Conservation (phyloP, 371 early-diverging fungal species). For the Haplosporangium sp. region DNA sequence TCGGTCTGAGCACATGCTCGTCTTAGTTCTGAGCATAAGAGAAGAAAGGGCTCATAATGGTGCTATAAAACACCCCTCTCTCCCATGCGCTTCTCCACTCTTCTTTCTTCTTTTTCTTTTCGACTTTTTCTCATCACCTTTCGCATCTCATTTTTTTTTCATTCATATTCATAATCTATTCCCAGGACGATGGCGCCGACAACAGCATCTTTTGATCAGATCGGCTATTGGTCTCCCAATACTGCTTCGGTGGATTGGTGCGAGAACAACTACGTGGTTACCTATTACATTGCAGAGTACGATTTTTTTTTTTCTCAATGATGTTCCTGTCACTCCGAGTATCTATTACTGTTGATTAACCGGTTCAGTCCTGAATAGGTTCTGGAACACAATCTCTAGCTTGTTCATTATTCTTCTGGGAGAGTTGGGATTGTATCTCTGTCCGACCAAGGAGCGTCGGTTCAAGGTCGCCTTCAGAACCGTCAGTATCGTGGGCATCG, state of each 20-base stretch:
- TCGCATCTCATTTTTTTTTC: background rate
- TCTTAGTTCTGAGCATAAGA: background rate
- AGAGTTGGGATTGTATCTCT: slow-evolving; percentile 41
- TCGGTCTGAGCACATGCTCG: slow-evolving; percentile 10
- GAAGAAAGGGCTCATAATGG: background rate
- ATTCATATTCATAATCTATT: background rate
- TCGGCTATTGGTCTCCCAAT: slow-evolving; percentile 53
- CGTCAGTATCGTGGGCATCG: slow-evolving; percentile 46
- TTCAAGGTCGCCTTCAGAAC: slow-evolving; percentile 49
- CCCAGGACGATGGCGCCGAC: slow-evolving; percentile 24
- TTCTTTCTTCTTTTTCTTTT: background rate
- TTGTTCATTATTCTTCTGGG: slow-evolving; percentile 40
- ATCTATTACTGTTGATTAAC: too few relatives aligned
- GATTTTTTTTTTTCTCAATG: slow-evolving; percentile 4
- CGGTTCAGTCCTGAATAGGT: slow-evolving; percentile 8
- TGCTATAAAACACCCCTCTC: background rate
- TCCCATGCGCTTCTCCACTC: background rate
- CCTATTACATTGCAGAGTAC: slow-evolving; percentile 55
- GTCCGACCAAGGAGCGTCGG: slow-evolving; percentile 44
- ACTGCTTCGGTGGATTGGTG: slow-evolving; percentile 56
- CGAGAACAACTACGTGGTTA: slow-evolving; percentile 54
- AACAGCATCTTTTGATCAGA: slow-evolving; percentile 38
- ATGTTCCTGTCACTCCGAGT: too few relatives aligned
- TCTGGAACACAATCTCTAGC: slow-evolving; percentile 54
- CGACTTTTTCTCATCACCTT: background rate